Conservation (phyloP, 2,329 filamentous ascomycete species). For the Alternaria sp. region DNA sequence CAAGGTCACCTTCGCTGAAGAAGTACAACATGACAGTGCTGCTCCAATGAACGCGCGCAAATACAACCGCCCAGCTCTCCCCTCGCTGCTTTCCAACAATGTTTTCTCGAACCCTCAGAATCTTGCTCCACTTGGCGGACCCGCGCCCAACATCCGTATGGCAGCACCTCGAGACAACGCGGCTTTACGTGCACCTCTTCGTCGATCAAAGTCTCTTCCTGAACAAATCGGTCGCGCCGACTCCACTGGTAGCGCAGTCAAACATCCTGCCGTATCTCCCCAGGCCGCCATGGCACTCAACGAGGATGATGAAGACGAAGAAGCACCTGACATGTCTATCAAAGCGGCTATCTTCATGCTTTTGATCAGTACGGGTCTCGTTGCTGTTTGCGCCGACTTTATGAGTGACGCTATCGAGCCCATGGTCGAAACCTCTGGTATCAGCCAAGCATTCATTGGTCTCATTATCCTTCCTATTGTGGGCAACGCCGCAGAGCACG, state of each 20-base stretch:
- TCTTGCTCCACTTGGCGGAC: conserved; percentile 40
- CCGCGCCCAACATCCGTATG: conserved; percentile 43
- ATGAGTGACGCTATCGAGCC: conserved; percentile 77
- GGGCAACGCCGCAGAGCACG: conserved; percentile 84
- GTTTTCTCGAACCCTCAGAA: conserved; percentile 66
- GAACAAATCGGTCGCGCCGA: conserved; percentile 44
- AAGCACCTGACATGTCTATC: conserved; percentile 60
- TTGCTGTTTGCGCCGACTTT: conserved; percentile 73
- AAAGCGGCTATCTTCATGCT: conserved; percentile 65
- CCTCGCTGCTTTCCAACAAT: conserved; percentile 73
- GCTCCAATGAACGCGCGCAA: conserved; percentile 61
- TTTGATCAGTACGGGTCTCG: conserved; percentile 62
- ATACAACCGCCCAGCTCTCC: conserved; percentile 63
- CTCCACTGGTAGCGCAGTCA: conserved; percentile 26
- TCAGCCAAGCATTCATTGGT: conserved; percentile 79
- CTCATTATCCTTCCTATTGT: conserved; percentile 83
- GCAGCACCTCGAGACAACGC: conserved; percentile 35
- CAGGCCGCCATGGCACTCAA: conserved; percentile 29
- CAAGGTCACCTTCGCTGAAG: conserved; percentile 53
- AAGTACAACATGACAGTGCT: conserved; percentile 36
- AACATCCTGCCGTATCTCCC: conserved; percentile 28
- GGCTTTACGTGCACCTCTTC: conserved; percentile 28
- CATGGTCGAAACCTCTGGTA: conserved; percentile 66
- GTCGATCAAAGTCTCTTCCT: conserved; percentile 48
- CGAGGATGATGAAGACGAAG: conserved; percentile 40